These are phyloP conservation scores for Kentomonas sorsogonicus DNA, from an alignment of 208 protist genomes.

Conservation along the genomic window DNA sequence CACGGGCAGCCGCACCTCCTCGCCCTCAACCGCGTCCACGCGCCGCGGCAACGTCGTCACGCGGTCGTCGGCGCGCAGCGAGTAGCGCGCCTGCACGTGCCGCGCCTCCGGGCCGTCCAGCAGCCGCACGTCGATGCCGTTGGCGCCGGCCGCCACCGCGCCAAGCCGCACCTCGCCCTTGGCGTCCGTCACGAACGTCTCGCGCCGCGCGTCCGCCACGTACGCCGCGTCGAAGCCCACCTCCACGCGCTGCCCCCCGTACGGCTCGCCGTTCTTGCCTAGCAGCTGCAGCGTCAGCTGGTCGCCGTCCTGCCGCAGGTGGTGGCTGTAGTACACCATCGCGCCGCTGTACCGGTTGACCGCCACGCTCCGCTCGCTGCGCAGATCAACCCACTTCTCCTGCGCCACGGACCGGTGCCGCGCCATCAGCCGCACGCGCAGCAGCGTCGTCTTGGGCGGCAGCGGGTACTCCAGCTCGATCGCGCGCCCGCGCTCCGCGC, in stretches of 20 bases:
- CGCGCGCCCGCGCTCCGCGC: background rate
- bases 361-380: slow-evolving; percentile 2
- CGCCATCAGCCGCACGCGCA: slow-evolving; percentile 8
- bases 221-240: background rate
- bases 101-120: slow-evolving; percentile 10
- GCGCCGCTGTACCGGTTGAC: slow-evolving; percentile 1
- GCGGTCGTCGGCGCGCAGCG: slow-evolving; percentile 4
- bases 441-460: slow-evolving; percentile 4
- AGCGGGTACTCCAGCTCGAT: slow-evolving; percentile 12
- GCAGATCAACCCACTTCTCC: slow-evolving; percentile 7
- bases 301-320: slow-evolving; percentile 6
- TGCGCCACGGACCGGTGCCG: slow-evolving; percentile 4
- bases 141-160: background rate
- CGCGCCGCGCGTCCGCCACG: background rate
- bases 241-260: slow-evolving; percentile 8
- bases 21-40: slow-evolving; percentile 10
- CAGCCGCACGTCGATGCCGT: background rate
- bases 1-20: slow-evolving; percentile 10
- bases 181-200: slow-evolving; percentile 5
- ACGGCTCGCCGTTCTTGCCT: slow-evolving; percentile 15
- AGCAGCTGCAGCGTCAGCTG: slow-evolving; percentile 8
- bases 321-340: slow-evolving; percentile 3
- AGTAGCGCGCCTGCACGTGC: slow-evolving; percentile 2
- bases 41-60: background rate
- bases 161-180: slow-evolving; percentile 8